Evolutionary conservation across 2,329 filamentous ascomycete genomes (phyloP).

Genomic region (Sordariomycetes sp.): DNA sequence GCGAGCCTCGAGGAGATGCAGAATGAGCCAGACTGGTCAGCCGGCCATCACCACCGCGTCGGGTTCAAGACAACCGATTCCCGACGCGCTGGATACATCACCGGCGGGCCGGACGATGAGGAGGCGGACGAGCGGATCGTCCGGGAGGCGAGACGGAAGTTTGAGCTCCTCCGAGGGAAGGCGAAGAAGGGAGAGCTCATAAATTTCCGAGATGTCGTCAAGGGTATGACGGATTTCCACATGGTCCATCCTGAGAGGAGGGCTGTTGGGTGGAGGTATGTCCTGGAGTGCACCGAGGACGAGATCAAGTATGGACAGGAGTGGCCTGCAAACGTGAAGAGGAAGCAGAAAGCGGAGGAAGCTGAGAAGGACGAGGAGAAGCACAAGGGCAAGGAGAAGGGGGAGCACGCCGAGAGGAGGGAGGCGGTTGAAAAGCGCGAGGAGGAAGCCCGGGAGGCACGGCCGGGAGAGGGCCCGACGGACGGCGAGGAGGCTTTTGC

Average conservation of each 20-base stretch:
- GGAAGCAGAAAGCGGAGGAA: conserved; percentile 11
- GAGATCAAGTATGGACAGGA: conserved; percentile 31
- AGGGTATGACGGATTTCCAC: conserved; percentile 24
- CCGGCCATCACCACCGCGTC: conserved; percentile 20
- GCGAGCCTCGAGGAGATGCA: conserved; percentile 22
- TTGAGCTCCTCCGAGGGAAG: conserved; percentile 2
- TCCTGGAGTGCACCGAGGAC: conserved; percentile 31
- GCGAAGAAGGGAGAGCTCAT: conserved; percentile 15
- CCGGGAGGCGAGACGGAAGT: conserved; percentile 5
- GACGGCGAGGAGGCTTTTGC: conserved; percentile 27
- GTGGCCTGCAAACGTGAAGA: conserved; percentile 30
- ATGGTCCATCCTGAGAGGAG: conserved; percentile 26
- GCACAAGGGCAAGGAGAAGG: conserved; percentile 8
- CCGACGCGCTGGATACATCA: conserved; percentile 16
- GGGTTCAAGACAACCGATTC: conserved; percentile 21
- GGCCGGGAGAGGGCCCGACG: conserved; percentile 13
- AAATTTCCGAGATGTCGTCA: conserved; percentile 22
- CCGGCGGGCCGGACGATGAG: background rate
- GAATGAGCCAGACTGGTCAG: conserved; percentile 26
- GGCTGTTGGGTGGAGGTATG: conserved; percentile 32
- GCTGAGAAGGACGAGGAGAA: conserved; percentile 7
- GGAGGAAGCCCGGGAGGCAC: conserved; percentile 4
- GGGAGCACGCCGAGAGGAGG: conserved; percentile 5
- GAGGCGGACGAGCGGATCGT: background rate
- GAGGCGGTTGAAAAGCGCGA: conserved; percentile 7